Percentiles rank a stretch among this genome's conserved stretches.
Conservation (phyloP, 2,329 filamentous ascomycete genomes). For the Sclerotinia nivalis region DNA sequence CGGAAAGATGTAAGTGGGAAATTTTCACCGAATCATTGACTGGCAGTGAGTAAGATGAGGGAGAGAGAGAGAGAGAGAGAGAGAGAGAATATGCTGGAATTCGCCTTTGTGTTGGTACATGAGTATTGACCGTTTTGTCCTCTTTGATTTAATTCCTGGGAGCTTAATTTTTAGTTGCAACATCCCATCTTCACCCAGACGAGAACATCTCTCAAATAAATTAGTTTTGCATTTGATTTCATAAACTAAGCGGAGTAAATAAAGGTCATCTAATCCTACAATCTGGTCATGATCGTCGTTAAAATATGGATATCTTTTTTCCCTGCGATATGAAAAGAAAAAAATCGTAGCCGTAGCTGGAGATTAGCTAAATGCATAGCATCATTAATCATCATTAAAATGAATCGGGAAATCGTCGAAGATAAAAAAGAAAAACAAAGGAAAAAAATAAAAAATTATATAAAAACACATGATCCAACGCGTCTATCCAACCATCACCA, state of each 20-base stretch:
- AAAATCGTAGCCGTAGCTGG: background rate
- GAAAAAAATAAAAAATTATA: background rate
- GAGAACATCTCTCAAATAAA: background rate
- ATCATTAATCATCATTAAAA: constrained; percentile 16
- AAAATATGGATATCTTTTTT: constrained; percentile 21
- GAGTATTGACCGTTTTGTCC: too few species aligned
- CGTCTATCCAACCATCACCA: background rate
- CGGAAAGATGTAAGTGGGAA: too few species aligned
- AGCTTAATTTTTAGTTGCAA: too few species aligned
- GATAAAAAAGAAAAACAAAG: background rate
- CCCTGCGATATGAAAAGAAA: background rate
- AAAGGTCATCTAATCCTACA: constrained; percentile 14
- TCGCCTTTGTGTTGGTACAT: too few species aligned
- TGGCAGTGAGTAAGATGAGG: too few species aligned
- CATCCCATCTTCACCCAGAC: too few species aligned
- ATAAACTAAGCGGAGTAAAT: constrained; percentile 14
- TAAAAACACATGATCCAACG: constrained; percentile 13
- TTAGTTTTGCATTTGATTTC: constrained; percentile 4
- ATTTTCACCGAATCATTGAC: too few species aligned
- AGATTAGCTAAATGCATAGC: constrained; percentile 9
- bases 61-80: too few species aligned
- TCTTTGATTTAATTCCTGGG: too few species aligned
- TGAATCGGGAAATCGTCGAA: constrained; percentile 9
- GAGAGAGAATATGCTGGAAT: too few species aligned
- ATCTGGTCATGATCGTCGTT: constrained; percentile 19